These are phyloP conservation scores for Cryptococcus deneoformans DNA, from an alignment of 1,284 basidiomycete genomes.

Conservation along the genomic window DNA sequence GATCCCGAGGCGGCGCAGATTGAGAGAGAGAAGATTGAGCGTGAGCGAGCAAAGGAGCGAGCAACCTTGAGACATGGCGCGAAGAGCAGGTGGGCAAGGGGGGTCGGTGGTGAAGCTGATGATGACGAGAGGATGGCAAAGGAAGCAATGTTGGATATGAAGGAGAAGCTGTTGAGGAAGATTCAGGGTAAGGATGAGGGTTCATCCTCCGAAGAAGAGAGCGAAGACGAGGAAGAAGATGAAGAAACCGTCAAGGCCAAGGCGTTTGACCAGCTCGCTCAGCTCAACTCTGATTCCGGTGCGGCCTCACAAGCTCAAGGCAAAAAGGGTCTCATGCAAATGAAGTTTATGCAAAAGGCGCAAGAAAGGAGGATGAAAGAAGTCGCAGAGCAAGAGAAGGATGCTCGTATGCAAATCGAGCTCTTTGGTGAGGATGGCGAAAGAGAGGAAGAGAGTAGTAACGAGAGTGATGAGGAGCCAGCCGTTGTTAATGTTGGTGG, in stretches of 20 bases:
- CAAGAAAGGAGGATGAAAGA: slow-evolving; percentile 63
- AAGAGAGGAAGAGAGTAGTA: slow-evolving; percentile 58
- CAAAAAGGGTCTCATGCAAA: slow-evolving; percentile 70
- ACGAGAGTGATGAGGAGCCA: slow-evolving; percentile 44
- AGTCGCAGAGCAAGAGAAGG: slow-evolving; percentile 62
- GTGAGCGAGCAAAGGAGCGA: slow-evolving; percentile 74
- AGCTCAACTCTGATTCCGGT: slow-evolving; percentile 52
- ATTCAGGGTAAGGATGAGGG: slow-evolving; percentile 57
- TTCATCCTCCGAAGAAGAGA: slow-evolving; percentile 45
- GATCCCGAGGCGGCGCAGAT: slow-evolving; percentile 59
- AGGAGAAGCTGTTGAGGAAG: slow-evolving; percentile 72
- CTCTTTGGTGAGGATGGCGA: slow-evolving; percentile 32
- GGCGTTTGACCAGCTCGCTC: slow-evolving; percentile 71
- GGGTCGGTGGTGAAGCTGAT: slow-evolving; percentile 31
- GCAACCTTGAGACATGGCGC: slow-evolving; percentile 75
- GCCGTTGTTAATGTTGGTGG: slow-evolving; percentile 47
- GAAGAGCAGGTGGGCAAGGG: slow-evolving; percentile 58
- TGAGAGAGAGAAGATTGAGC: slow-evolving; percentile 66
- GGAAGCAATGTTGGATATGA: slow-evolving; percentile 61
- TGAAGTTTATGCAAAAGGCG: slow-evolving; percentile 96
- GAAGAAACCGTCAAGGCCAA: slow-evolving; percentile 57
- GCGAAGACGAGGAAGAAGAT: slow-evolving; percentile 56
- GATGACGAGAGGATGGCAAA: slow-evolving; percentile 36
- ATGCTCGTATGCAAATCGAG: slow-evolving; percentile 67
- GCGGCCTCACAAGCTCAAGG: slow-evolving; percentile 19